Evolutionary conservation across 2,329 filamentous ascomycete genomes (phyloP).

Genomic region (Parastagonospora avenae): DNA sequence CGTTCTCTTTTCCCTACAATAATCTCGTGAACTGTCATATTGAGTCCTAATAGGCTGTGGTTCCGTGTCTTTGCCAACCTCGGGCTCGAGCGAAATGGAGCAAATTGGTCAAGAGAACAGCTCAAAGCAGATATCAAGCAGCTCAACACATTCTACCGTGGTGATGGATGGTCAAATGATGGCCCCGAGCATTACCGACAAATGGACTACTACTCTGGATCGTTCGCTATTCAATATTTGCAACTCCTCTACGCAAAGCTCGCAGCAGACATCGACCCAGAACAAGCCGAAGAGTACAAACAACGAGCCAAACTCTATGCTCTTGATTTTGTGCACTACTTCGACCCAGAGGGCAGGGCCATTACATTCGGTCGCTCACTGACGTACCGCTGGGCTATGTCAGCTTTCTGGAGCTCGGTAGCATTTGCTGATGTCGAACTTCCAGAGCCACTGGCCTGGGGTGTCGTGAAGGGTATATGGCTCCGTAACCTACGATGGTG

Average conservation of each 20-base stretch:
- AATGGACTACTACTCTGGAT: slow-evolving; percentile 85
- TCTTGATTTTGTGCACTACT: slow-evolving; percentile 76
- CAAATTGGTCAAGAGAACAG: slow-evolving; percentile 69
- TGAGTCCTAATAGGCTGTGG: slow-evolving; percentile 67
- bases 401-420: slow-evolving; percentile 80
- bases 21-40: slow-evolving; percentile 5
- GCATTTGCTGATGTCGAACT: slow-evolving; percentile 77
- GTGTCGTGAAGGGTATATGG: slow-evolving; percentile 77
- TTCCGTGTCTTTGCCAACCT: slow-evolving; percentile 85
- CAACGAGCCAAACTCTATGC: slow-evolving; percentile 70
- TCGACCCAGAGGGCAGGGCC: slow-evolving; percentile 70
- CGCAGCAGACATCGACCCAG: slow-evolving; percentile 67
- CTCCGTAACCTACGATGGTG: slow-evolving; percentile 79
- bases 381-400: slow-evolving; percentile 84
- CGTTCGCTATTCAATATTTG: slow-evolving; percentile 80
- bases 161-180: slow-evolving; percentile 81
- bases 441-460: slow-evolving; percentile 74
- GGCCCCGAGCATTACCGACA: slow-evolving; percentile 79
- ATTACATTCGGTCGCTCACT: slow-evolving; percentile 80
- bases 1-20: slow-evolving; percentile 6
- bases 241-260: slow-evolving; percentile 78
- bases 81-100: slow-evolving; percentile 75
- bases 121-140: slow-evolving; percentile 78
- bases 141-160: slow-evolving; percentile 80
- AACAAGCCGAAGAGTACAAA: slow-evolving; percentile 71